Base-by-base conservation (phyloP, 805 yeast species). In the Lipomyces spencermartinsiae region DNA sequence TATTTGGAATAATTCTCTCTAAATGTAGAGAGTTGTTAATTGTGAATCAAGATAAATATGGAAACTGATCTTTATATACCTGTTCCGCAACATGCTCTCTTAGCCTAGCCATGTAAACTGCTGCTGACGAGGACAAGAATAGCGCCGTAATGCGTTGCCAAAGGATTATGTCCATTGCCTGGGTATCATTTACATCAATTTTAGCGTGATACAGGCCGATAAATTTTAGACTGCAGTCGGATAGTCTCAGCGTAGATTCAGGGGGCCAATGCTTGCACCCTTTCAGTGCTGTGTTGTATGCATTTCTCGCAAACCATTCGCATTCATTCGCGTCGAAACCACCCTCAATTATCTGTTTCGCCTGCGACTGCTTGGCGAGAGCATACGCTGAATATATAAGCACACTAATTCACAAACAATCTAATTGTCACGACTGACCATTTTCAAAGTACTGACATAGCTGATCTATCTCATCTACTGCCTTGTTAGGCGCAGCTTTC, bases 271-370 rank as follows among this genome's bases (percentile, higher is more conserved):
- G 22, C 33, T 62, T 68, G 51, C 66, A 61, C 2, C 64, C 62
- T 43, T 62, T 68, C 14, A 68, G 54, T 10, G 71, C 71, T 12
- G 66, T 34, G 34, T 68, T 68, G 62, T 64, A 64, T 37, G 71
- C 68, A 25, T 61, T 64, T 14, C 68, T 60, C 10, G 65, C 53
- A 55, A 68, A 68, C 71, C 71, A 68, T 19, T 62, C 66, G 35
- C 31, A 58, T 34, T 68, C 71, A 14, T 39, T 58, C 19, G 25
- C 33, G 39, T 62, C 65, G 39, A 68, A 68, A 31, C 25, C 6
- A n/a, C 31, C 10, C 8, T 49, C 58, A 14, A 46, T 25, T 1
- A 37, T 33, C 2, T 53, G 59, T 2, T 14, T 16, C 12, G 37
- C 22, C 12, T 4, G 37, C 4, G 58, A 58, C n/a, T 55, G 62